phyloP scores from a whole-genome alignment of 2,329 filamentous ascomycete species.

The Tolypocladium album region DNA sequence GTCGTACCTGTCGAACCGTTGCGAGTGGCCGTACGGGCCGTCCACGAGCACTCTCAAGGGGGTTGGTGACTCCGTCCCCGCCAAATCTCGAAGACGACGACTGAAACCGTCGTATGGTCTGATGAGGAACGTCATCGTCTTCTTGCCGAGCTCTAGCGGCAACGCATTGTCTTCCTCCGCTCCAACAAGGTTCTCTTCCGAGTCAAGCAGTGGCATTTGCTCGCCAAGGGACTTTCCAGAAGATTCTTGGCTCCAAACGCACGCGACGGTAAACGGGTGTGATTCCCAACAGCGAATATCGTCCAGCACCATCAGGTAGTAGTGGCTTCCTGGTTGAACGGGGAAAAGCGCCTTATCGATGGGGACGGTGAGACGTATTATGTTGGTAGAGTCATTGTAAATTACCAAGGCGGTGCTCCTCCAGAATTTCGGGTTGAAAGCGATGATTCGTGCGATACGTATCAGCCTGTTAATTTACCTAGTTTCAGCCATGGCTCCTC shows the following conservation, averaged over 20 bases:
- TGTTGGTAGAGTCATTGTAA: constrained; percentile 27
- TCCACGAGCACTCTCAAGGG: constrained; percentile 28
- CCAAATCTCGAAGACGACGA: constrained; percentile 20
- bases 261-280: constrained; percentile 37
- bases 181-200: neutral
- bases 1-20: constrained; percentile 25
- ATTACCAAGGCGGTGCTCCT: constrained; percentile 20
- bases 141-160: constrained; percentile 3
- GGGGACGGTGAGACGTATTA: constrained; percentile 29
- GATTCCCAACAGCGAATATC: constrained; percentile 33
- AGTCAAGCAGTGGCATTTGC: constrained; percentile 8
- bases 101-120: constrained; percentile 35
- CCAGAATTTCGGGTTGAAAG: constrained; percentile 28
- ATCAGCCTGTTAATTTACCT: constrained; percentile 9
- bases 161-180: constrained; percentile 7
- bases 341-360: constrained; percentile 20
- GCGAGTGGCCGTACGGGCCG: constrained; percentile 32
- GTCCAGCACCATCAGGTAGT: constrained; percentile 32
- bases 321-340: constrained; percentile 30
- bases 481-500: no score
- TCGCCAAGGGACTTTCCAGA: constrained; percentile 12
- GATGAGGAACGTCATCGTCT: constrained; percentile 24
- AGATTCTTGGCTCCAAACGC: constrained; percentile 8
- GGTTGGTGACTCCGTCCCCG: constrained; percentile 5
- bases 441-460: constrained; percentile 29